A percentile compares a stretch with the other conserved stretches of the same genome.
phyloP scores from a whole-genome alignment of 441 rosid species.

The Mallotus repandus region DNA sequence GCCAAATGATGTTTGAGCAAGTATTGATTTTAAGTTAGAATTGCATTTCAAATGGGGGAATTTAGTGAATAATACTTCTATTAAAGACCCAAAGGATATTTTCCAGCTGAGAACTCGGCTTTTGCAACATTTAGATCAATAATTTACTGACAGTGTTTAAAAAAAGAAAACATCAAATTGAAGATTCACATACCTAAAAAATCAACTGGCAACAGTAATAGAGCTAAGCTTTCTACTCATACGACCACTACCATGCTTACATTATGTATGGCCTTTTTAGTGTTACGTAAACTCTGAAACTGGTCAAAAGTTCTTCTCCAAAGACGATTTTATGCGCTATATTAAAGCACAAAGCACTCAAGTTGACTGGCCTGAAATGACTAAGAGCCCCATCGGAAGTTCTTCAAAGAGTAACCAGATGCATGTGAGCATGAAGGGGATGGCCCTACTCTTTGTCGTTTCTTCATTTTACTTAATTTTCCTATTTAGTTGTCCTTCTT shows the following conservation, averaged over 20 bases:
- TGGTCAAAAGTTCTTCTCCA: constrained; percentile 45
- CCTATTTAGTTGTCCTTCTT: constrained; percentile 6
- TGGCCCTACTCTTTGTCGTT: not conserved
- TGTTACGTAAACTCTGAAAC: constrained; percentile 42
- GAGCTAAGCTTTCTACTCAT: constrained; percentile 4
- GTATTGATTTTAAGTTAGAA: not conserved
- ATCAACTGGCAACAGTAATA: not conserved
- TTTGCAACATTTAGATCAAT: not conserved
- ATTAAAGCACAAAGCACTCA: constrained; percentile 24
- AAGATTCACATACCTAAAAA: not conserved
- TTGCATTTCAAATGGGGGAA: not conserved
- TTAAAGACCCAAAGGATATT: not conserved
- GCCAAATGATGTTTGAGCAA: not conserved
- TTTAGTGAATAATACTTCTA: not conserved
- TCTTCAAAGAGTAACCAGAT: constrained; percentile 23
- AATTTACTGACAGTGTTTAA: not conserved
- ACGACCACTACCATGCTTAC: not conserved
- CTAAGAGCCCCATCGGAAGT: constrained; percentile 4
- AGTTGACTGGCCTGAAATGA: constrained; percentile 15
- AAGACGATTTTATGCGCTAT: constrained; percentile 46
- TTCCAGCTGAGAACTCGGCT: not conserved
- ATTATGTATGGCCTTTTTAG: constrained; percentile 35
- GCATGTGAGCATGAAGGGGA: constrained; percentile 27
- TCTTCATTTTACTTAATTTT: constrained; percentile 14
- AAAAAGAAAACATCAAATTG: not conserved